Conservation (phyloP, 805 yeast genomes). For the Teunomyces panamensis region DNA sequence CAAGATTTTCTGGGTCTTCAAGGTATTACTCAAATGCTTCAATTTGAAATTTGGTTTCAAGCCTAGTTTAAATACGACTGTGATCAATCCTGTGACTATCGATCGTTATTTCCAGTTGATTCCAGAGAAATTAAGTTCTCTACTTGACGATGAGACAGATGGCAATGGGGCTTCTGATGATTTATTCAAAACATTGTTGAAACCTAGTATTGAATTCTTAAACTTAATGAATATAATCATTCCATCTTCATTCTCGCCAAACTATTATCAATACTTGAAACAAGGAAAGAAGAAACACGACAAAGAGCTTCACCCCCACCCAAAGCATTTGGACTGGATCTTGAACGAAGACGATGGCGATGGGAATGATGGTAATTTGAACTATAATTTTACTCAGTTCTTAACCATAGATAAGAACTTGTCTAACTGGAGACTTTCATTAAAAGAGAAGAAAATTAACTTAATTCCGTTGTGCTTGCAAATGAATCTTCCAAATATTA, state of each 20-base stretch:
- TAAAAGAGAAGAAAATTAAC: constrained; percentile 26
- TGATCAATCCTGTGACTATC: constrained; percentile 45
- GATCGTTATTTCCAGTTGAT: constrained; percentile 44
- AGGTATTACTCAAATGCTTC: constrained; percentile 40
- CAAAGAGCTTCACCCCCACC: constrained; percentile 17
- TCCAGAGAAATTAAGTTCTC: constrained; percentile 38
- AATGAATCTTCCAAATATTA: constrained; percentile 29
- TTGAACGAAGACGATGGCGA: constrained; percentile 47
- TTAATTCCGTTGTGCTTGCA: constrained; percentile 13
- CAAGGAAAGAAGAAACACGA: constrained; percentile 18
- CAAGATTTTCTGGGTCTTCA: constrained; percentile 46
- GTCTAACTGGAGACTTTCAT: constrained; percentile 38
- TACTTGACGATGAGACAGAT: constrained; percentile 20
- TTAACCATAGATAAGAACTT: constrained; percentile 41
- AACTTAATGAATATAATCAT: constrained; percentile 43
- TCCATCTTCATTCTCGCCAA: constrained; percentile 46
- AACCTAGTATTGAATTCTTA: constrained; percentile 43
- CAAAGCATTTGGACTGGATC: constrained; percentile 36
- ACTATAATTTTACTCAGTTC: constrained; percentile 43
- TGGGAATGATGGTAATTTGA: constrained; percentile 46
- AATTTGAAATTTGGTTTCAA: constrained; percentile 44
- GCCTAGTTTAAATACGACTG: constrained; percentile 45
- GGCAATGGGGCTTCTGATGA: constrained; percentile 24
- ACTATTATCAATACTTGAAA: constrained; percentile 42
- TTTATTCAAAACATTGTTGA: constrained; percentile 33